These are phyloP conservation scores for Talaromyces ruber DNA, from an alignment of 495 filamentous ascomycete genomes.

Conservation along the genomic window DNA sequence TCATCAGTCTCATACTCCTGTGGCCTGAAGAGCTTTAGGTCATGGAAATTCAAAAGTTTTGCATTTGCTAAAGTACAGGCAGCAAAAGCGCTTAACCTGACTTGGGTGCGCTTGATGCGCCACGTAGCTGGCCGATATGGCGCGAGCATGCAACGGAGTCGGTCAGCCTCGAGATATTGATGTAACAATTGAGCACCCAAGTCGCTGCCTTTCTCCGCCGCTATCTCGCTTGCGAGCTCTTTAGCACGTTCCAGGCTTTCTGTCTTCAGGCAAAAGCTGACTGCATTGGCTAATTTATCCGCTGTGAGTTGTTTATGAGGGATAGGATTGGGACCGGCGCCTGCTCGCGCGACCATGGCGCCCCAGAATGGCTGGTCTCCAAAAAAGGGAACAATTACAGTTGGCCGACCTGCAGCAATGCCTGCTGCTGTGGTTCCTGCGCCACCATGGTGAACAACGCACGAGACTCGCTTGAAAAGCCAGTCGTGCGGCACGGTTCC, in stretches of 20 bases:
- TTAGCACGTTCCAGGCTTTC: conserved; percentile 46
- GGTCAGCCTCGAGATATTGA: conserved; percentile 50
- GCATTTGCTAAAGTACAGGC: conserved; percentile 55
- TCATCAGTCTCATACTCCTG: conserved; percentile 6
- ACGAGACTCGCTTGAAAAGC: conserved; percentile 67
- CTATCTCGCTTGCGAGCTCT: conserved; percentile 51
- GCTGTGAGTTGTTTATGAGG: conserved; percentile 59
- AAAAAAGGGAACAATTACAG: conserved; percentile 75
- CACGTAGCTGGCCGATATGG: conserved; percentile 61
- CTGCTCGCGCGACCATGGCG: conserved; percentile 45
- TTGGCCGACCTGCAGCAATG: conserved; percentile 58
- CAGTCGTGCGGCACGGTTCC: conserved; percentile 77
- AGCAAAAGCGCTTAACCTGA: conserved; percentile 60
- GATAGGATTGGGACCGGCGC: conserved; percentile 55
- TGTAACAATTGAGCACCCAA: conserved; percentile 63
- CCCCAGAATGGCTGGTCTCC: conserved; percentile 85
- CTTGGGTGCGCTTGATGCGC: conserved; percentile 53
- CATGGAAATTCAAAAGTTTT: conserved; percentile 45
- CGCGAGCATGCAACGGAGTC: conserved; percentile 53
- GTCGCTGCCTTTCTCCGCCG: conserved; percentile 53
- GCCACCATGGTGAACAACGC: conserved; percentile 75
- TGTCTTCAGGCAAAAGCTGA: conserved; percentile 48
- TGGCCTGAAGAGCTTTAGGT: background rate
- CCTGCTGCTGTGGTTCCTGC: conserved; percentile 76
- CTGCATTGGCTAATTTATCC: conserved; percentile 52